Evolutionary conservation across 805 yeast genomes (phyloP).

Genomic region (Scheffersomyces stipitis): DNA sequence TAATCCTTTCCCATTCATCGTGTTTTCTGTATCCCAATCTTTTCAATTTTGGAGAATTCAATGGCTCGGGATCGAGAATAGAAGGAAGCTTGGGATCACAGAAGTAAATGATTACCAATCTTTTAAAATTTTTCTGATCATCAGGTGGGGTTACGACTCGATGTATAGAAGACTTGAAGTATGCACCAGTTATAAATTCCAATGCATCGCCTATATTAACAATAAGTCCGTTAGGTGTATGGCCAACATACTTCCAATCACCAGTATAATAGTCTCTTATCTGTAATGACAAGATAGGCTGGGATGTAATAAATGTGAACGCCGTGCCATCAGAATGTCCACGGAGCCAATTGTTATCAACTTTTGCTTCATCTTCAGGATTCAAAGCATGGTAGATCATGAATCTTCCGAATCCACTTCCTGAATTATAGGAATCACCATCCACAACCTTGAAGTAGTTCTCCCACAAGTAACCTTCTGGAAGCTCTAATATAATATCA

Average conservation of each 20-base stretch:
- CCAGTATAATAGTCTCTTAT: constrained; percentile 30
- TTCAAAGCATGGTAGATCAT: constrained; percentile 28
- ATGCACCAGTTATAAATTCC: constrained; percentile 32
- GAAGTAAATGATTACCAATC: constrained; percentile 14
- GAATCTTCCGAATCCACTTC: constrained; percentile 29
- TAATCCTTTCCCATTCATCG: constrained; percentile 27
- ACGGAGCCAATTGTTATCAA: constrained; percentile 26
- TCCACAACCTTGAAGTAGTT: constrained; percentile 24
- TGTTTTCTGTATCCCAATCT: constrained; percentile 16
- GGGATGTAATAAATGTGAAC: constrained; percentile 31
- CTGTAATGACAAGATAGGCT: constrained; percentile 30
- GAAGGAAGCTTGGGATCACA: constrained; percentile 13
- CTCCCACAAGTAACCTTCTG: constrained; percentile 29
- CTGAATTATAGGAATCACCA: constrained; percentile 23
- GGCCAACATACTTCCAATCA: constrained; percentile 31
- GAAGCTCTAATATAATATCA: constrained; percentile 26
- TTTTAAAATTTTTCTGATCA: constrained; percentile 12
- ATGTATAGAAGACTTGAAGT: constrained; percentile 15
- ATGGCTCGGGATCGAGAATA: constrained; percentile 13
- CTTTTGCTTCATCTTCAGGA: constrained; percentile 22
- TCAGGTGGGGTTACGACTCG: constrained; percentile 15
- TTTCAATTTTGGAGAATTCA: constrained; percentile 9
- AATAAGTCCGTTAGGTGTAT: constrained; percentile 27
- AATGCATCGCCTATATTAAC: constrained; percentile 31
- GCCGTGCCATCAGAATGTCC: constrained; percentile 33